These are phyloP conservation scores for Mycosphaerella arachidis DNA, from an alignment of 2,329 filamentous ascomycete species.

Conservation along the genomic window DNA sequence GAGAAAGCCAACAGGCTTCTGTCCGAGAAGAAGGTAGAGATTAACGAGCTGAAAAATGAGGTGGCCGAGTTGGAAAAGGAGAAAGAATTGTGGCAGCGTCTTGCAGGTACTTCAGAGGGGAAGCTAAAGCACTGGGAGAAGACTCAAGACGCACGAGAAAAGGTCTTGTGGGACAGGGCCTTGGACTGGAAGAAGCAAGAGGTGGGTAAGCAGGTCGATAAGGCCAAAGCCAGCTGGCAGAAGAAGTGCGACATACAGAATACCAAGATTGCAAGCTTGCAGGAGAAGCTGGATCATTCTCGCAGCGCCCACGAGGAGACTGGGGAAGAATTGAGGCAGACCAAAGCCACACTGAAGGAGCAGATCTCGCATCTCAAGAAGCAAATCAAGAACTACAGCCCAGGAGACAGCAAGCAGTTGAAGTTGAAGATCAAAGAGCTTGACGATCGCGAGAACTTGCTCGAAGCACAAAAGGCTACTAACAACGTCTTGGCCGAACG, in stretches of 20 bases:
- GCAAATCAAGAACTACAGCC: not conserved
- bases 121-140: not conserved
- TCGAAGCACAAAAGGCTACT: not conserved
- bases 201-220: not conserved
- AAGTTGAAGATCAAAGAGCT: not conserved
- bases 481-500: not conserved
- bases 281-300: constrained; percentile 4
- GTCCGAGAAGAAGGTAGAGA: not conserved
- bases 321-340: constrained; percentile 2
- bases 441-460: not conserved
- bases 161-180: not conserved
- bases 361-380: not conserved
- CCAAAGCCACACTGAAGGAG: not conserved
- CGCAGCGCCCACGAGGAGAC: not conserved
- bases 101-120: not conserved
- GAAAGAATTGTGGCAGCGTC: not conserved
- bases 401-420: not conserved
- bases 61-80: not conserved
- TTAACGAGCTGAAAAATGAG: not conserved
- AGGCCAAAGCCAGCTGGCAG: not conserved
- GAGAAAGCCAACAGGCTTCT: constrained; percentile 2
- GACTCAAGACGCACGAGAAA: not conserved
- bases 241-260: not conserved
- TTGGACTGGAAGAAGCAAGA: not conserved
- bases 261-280: not conserved